Base-by-base conservation (phyloP, 352 stramenopile species). In the Phytophthora hibernalis region DNA sequence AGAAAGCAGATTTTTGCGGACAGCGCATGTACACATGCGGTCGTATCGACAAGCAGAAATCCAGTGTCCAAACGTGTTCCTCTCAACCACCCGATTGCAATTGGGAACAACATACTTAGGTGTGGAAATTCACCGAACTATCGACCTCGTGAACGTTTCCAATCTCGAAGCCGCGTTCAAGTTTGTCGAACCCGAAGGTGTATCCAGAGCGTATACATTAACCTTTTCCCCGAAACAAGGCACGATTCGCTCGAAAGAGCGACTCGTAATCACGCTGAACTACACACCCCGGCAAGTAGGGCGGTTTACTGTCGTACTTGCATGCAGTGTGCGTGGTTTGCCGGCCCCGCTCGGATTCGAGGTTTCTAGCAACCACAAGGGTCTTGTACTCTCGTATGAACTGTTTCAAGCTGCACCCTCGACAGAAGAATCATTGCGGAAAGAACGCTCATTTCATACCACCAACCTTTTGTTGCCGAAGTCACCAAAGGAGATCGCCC, bases 301-400 rank as follows among this genome's bases (percentile, higher is more conserved):
- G 18, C 72, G 71, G 43, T 87, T 72, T 37, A 76, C 80, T 5
- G 77, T 67, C n/a, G 45, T 93, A 30, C 54, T 95, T 12, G 83
- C 85, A 2, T 93, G 87, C 40, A 80, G 68, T 21, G 82, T 93
- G 11, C 72, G 82, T 22, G 87, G 87, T 0, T 70, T 95, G 20
- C 40, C 65, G 0, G 77, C 59, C 6, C 85, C 82, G 12, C 62
- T 95, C n/a, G 85, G 87, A 0, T 67, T 93, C 16, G 85, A 93
- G 33, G 45, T 93, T 35, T 65, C 44, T 6, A 86, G 85, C 16
- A 84, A 75, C 28, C 87, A 95, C 61, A 91, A 91, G 35, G 87
- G 87, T 7, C 76, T 95, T 26, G 79, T 93, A 49, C 68, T 95
- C 9, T 82, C 83, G n/a, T 95, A 95, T 54, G 83, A 92, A 35